These are phyloP conservation scores for Thozetella sp. DNA, from an alignment of 495 filamentous ascomycete species.

Conservation along the genomic window DNA sequence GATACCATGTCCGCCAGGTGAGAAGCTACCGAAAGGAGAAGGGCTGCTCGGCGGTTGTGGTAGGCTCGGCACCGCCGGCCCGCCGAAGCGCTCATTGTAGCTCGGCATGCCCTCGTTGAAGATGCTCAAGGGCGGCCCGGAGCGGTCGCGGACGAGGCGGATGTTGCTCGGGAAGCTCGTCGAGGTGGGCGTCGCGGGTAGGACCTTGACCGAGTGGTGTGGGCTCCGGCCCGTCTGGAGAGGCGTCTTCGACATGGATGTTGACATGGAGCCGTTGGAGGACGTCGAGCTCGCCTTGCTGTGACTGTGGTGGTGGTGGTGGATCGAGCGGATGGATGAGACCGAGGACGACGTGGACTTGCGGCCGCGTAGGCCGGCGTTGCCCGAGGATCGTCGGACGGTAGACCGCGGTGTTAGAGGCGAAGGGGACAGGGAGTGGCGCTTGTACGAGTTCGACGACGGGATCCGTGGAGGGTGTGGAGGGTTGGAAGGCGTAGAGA, in stretches of 20 bases:
- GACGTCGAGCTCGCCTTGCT: slow-evolving; percentile 95
- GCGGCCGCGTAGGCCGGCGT: slow-evolving; percentile 71
- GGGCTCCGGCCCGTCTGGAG: slow-evolving; percentile 68
- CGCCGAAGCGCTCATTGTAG: slow-evolving; percentile 19
- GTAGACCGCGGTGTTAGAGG: slow-evolving; percentile 88
- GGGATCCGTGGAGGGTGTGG: slow-evolving; percentile 47
- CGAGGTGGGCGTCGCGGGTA: slow-evolving; percentile 86
- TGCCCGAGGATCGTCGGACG: slow-evolving; percentile 71
- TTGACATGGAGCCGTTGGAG: slow-evolving; percentile 73
- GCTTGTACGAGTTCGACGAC: slow-evolving; percentile 61
- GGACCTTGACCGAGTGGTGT: slow-evolving; percentile 88
- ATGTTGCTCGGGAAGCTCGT: slow-evolving; percentile 85
- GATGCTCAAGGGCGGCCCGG: slow-evolving; percentile 36
- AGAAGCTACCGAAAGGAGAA: slow-evolving; percentile 7
- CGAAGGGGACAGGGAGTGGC: slow-evolving; percentile 85
- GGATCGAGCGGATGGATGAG: slow-evolving; percentile 89
- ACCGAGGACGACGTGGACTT: slow-evolving; percentile 97
- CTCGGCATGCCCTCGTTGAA: slow-evolving; percentile 54
- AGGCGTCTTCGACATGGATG: slow-evolving; percentile 66
- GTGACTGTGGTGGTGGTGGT: slow-evolving; percentile 89
- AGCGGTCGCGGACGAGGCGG: slow-evolving; percentile 70
- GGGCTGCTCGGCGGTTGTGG: not conserved
- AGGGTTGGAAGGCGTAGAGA: slow-evolving; percentile 41
- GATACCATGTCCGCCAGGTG: slow-evolving; percentile 56
- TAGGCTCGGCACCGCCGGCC: not conserved